Base-by-base conservation (phyloP, 345 rosid genomes). In the Brassica cretica region DNA sequence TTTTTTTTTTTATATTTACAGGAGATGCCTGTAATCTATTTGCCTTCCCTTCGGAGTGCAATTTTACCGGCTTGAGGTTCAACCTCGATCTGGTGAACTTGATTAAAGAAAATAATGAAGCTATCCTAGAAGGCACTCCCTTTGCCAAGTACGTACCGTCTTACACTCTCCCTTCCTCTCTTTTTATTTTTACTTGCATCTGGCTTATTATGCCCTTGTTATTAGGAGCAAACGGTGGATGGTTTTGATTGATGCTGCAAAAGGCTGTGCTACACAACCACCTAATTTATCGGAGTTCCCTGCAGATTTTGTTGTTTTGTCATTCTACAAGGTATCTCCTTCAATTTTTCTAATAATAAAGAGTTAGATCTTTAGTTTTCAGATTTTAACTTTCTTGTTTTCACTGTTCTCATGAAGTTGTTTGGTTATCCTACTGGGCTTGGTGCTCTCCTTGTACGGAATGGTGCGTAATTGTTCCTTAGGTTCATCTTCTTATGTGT, bases 341-440 rank as follows among this genome's bases (percentile, higher is more conserved):
- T 12, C 5, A 27, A 19, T 30, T 66, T 27, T 24, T 66, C 37
- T 76, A 19, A 46, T 78, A 19, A 21, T 61, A 51, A 55, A 10
- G 64, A 35, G 71, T 53, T 63, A 63, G 53, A 25, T 74, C 27
- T 79, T 66, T 66, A 2, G 5, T 39, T 37, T 16, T 64, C 68
- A 53, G 39, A 66, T 61, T 73, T 35, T 82, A 49, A 55, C 76
- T 80, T 79, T 51, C 41, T 66, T 60, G 69, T 66, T 62, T 59
- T 27, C 16, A 8, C 77, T 78, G 25, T 29, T 80, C 68, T 74
- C 64, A 33, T 85, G 79, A 70, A 94, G 98, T 77, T 94, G 79
- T 93, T 94, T 85, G 98, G 98, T 72, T 94, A 94, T 85, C 98
- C 98, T 77, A 94, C 98, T 76, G 98, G 98, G 78, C 90, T 93